phyloP scores from a whole-genome alignment of 1,139 yeast species.

The Kurtzmaniella quercitrusa region DNA sequence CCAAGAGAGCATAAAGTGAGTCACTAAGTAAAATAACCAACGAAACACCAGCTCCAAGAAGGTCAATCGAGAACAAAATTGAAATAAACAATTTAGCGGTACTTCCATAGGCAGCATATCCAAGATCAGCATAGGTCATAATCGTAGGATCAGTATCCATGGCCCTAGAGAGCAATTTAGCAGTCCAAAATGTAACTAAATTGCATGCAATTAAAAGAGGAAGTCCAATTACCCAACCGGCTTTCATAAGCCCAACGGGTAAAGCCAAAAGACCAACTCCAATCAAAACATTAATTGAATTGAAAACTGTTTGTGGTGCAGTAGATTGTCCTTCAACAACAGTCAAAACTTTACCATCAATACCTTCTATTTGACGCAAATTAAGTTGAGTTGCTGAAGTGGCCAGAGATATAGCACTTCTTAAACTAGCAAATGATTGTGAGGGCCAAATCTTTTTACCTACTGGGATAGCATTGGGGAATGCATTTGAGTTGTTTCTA shows the following conservation, averaged over 20 bases:
- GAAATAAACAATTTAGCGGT: conserved; percentile 40
- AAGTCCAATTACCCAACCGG: conserved; percentile 44
- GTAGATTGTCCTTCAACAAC: conserved; percentile 76
- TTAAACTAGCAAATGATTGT: conserved; percentile 34
- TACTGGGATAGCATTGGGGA: conserved; percentile 9
- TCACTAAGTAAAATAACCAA: conserved; percentile 54
- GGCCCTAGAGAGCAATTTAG: conserved; percentile 35
- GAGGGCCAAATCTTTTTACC: conserved; percentile 20
- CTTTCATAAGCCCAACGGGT: conserved; percentile 44
- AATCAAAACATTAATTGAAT: conserved; percentile 44
- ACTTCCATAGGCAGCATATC: conserved; percentile 65
- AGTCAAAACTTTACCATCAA: conserved; percentile 71
- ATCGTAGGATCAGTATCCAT: conserved; percentile 73
- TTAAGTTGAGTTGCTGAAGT: conserved; percentile 54
- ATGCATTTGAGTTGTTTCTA: conserved; percentile 24
- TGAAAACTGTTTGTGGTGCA: conserved; percentile 48
- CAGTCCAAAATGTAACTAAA: conserved; percentile 42
- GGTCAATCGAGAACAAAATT: conserved; percentile 41
- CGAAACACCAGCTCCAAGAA: conserved; percentile 56
- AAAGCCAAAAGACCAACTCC: conserved; percentile 49
- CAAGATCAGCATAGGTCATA: conserved; percentile 86
- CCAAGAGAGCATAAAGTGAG: conserved; percentile 42
- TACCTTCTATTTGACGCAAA: conserved; percentile 63
- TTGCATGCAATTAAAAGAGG: conserved; percentile 40
- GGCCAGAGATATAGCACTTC: conserved; percentile 32